These are phyloP conservation scores for Candida tallmaniae DNA, from an alignment of 805 yeast genomes.

Conservation along the genomic window DNA sequence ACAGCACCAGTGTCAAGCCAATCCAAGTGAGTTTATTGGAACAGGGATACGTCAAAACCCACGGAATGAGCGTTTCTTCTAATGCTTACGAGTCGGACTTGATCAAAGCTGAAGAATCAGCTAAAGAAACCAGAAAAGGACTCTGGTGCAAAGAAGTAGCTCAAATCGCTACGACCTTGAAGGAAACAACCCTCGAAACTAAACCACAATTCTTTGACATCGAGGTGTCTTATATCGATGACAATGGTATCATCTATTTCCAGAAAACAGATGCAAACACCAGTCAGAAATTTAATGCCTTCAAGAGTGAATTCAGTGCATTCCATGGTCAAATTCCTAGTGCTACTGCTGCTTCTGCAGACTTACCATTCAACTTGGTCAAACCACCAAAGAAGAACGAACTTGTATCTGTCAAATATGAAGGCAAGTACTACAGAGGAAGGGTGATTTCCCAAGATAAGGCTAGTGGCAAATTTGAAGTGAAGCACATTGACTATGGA, in stretches of 20 bases:
- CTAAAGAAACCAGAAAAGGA: conserved; percentile 53
- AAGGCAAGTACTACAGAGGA: conserved; percentile 57
- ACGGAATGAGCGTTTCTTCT: conserved; percentile 58
- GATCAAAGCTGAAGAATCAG: conserved; percentile 57
- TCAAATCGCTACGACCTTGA: conserved; percentile 5
- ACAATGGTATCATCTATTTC: conserved; percentile 41
- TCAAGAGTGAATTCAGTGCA: conserved; percentile 46
- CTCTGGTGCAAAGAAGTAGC: conserved; percentile 58
- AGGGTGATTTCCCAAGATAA: conserved; percentile 45
- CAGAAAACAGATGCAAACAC: conserved; percentile 40
- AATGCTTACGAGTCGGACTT: conserved; percentile 54
- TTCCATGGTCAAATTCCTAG: conserved; percentile 37
- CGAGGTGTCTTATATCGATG: conserved; percentile 47
- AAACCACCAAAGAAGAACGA: conserved; percentile 52
- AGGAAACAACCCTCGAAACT: conserved; percentile 8
- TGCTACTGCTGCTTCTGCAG: conserved; percentile 32
- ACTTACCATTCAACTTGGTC: conserved; percentile 34
- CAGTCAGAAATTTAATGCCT: conserved; percentile 31
- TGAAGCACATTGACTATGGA: conserved; percentile 63
- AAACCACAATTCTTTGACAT: conserved; percentile 48
- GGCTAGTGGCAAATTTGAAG: conserved; percentile 38
- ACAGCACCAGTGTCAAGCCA: conserved; percentile 44
- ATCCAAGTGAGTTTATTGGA: conserved; percentile 54
- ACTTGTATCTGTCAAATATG: conserved; percentile 49
- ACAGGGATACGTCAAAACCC: conserved; percentile 61